Conservation (phyloP, 139 green algal species). For the Deuterostichococcus epilithicus region DNA sequence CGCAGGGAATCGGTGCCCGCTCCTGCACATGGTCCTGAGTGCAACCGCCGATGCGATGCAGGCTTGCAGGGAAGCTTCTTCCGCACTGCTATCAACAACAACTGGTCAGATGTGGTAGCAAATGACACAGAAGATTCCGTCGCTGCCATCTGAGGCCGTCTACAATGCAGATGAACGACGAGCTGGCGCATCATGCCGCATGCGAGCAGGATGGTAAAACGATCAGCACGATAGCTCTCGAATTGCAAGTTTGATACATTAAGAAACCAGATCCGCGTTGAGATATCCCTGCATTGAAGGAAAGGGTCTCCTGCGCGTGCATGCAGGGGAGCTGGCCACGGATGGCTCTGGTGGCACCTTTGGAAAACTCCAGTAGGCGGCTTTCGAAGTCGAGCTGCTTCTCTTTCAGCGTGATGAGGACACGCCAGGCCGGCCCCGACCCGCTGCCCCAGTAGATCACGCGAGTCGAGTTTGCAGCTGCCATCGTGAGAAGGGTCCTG, state of each 20-base stretch:
- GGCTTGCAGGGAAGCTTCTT: too few relatives aligned
- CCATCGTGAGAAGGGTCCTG: constrained; percentile 3
- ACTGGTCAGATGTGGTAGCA: background rate
- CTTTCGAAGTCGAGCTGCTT: constrained; percentile 28
- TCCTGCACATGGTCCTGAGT: too few relatives aligned
- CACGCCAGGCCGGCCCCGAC: constrained; percentile 18
- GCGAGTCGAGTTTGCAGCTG: background rate
- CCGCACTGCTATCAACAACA: background rate
- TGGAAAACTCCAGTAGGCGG: constrained; percentile 21
- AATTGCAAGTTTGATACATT: background rate
- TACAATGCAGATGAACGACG: too few relatives aligned
- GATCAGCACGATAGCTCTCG: too few relatives aligned
- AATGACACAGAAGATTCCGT: too few relatives aligned
- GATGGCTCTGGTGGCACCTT: constrained; percentile 5
- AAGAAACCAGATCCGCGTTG: background rate
- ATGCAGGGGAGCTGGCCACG: background rate
- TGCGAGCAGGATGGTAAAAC: too few relatives aligned
- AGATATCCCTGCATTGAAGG: background rate
- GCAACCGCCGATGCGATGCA: too few relatives aligned
- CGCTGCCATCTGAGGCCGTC: too few relatives aligned
- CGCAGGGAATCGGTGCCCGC: too few relatives aligned
- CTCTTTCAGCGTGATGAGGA: constrained; percentile 22
- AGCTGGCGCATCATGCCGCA: too few relatives aligned
- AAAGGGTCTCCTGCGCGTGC: background rate
- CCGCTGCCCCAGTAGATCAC: constrained; percentile 29